phyloP scores from a whole-genome alignment of 176 grass and related monocot species.

The Cenchrus purpureus region DNA sequence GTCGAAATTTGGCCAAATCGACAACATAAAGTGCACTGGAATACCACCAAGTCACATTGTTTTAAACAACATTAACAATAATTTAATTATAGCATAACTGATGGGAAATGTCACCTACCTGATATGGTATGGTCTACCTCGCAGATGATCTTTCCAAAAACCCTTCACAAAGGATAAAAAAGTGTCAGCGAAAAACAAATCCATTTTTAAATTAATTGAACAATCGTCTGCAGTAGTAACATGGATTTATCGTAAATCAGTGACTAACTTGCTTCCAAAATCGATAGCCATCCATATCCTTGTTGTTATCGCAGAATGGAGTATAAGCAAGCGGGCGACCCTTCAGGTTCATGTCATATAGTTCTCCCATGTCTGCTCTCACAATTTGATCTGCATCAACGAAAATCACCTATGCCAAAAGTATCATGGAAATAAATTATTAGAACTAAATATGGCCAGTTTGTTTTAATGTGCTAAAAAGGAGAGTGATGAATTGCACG shows the following conservation, averaged over 20 bases:
- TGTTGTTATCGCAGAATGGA: constrained; percentile 99
- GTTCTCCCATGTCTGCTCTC: constrained; percentile 97
- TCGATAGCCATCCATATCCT: constrained; percentile 97
- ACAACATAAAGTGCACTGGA: constrained; percentile 98
- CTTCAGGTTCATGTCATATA: constrained; percentile 97
- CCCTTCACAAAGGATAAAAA: constrained; percentile 56
- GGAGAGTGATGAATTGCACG: constrained; percentile 10
- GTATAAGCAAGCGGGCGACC: constrained; percentile 95
- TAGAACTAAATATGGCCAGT: constrained; percentile 26
- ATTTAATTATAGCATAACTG: constrained; percentile 14
- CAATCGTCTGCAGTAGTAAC: constrained; percentile 22
- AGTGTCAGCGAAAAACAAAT: constrained; percentile 35
- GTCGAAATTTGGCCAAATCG: constrained; percentile 94
- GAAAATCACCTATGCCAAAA: constrained; percentile 85
- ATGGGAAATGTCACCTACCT: constrained; percentile 57
- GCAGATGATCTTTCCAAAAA: constrained; percentile 99
- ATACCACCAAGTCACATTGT: constrained; percentile 10
- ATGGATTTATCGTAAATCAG: constrained; percentile 32
- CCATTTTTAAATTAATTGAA: constrained; percentile 27
- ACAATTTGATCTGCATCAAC: constrained; percentile 99
- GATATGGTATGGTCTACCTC: constrained; percentile 95
- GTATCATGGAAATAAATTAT: constrained; percentile 7
- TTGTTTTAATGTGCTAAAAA: constrained; percentile 25
- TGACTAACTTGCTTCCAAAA: constrained; percentile 99
- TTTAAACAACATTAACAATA: constrained; percentile 39